Evolutionary conservation across 1,284 basidiomycete genomes (phyloP).

Genomic region (Leccinum pachyderme): DNA sequence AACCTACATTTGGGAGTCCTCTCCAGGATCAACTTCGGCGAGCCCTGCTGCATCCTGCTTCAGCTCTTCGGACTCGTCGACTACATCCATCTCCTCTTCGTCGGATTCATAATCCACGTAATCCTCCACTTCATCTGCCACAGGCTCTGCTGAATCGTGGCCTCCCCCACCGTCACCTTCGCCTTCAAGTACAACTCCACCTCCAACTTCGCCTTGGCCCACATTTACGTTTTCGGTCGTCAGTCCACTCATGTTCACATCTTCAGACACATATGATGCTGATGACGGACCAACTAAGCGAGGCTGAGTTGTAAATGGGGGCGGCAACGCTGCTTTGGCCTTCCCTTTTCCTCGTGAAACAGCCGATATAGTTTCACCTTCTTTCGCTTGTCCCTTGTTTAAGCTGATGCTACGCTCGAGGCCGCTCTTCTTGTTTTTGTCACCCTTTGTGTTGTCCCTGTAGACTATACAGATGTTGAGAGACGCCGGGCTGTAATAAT

Average conservation of each 20-base stretch:
- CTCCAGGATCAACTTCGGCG: slow-evolving; percentile 21
- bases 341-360: slow-evolving; percentile 36
- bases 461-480: slow-evolving; percentile 43
- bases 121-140: slow-evolving; percentile 31
- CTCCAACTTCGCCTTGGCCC: slow-evolving; percentile 13
- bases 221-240: slow-evolving; percentile 23
- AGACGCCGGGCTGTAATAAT: slow-evolving; percentile 18
- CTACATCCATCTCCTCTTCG: slow-evolving; percentile 36
- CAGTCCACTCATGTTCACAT: slow-evolving; percentile 16
- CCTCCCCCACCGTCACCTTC: slow-evolving; percentile 32
- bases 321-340: slow-evolving; percentile 33
- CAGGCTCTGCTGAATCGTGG: slow-evolving; percentile 20
- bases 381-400: slow-evolving; percentile 33
- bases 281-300: slow-evolving; percentile 14
- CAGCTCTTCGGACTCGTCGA: slow-evolving; percentile 37
- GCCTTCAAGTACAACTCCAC: slow-evolving; percentile 13
- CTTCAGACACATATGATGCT: slow-evolving; percentile 21
- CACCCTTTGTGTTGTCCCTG: slow-evolving; percentile 54
- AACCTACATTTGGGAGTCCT: slow-evolving; percentile 8
- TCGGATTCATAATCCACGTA: slow-evolving; percentile 30
- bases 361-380: slow-evolving; percentile 24
- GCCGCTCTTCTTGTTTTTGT: slow-evolving; percentile 49
- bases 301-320: slow-evolving; percentile 33
- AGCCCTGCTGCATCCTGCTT: slow-evolving; percentile 30
- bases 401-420: slow-evolving; percentile 20